Conservation (phyloP, 2,329 filamentous ascomycete species). For the Claviceps africana region DNA sequence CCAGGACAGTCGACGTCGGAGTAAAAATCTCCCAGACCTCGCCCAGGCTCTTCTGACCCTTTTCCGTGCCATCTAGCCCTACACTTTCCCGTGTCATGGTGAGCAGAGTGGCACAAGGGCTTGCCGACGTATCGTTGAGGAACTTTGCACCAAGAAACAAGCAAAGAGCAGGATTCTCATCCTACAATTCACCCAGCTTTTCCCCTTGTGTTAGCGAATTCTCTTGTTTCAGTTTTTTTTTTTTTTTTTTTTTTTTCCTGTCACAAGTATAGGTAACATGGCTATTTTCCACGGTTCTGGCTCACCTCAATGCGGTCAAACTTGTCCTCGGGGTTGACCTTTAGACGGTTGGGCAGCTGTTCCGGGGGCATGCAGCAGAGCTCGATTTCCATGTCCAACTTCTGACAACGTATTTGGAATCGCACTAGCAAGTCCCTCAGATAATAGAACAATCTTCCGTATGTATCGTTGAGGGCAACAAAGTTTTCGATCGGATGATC, state of each 20-base stretch:
- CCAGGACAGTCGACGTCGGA: background rate
- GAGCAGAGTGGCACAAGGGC: conserved; percentile 14
- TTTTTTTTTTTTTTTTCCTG: background rate
- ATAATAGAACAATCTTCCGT: conserved; percentile 17
- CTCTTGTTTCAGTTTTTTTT: background rate
- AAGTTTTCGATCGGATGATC: conserved; percentile 6
- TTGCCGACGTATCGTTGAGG: conserved; percentile 12
- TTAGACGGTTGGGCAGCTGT: background rate
- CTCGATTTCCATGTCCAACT: background rate
- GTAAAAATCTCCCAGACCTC: background rate
- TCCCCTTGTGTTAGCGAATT: background rate
- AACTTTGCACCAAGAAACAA: conserved; percentile 5
- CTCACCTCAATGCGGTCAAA: conserved; percentile 11
- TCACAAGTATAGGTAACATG: no score
- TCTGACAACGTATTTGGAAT: conserved; percentile 9
- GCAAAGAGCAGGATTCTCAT: conserved; percentile 4
- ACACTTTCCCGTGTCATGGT: conserved; percentile 6
- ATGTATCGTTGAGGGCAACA: conserved; percentile 12
- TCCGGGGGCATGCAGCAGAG: background rate
- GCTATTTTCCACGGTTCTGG: no score
- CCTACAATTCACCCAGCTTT: conserved; percentile 11
- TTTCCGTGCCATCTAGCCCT: background rate
- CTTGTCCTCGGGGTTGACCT: background rate
- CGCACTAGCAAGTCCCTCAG: conserved; percentile 9
- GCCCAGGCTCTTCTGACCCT: background rate